Percentiles rank a stretch among this genome's conserved stretches.
phyloP scores from a whole-genome alignment of 352 stramenopile genomes.

The Pythium aristosporum region DNA sequence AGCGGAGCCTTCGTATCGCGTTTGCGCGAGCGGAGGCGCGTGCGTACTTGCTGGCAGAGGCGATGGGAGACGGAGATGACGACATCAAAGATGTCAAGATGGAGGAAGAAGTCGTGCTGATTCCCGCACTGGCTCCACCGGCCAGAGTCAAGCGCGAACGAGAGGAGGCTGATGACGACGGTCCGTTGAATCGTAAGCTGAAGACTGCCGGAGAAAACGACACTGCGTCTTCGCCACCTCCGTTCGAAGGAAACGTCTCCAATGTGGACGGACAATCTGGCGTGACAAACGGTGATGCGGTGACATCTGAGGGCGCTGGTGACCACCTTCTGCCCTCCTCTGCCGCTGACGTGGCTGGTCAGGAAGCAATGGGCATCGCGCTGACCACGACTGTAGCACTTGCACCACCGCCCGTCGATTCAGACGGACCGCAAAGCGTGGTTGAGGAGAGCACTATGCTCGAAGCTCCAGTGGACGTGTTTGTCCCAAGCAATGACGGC shows the following conservation, averaged over 20 bases:
- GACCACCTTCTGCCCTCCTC: too few species aligned
- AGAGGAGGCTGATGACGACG: background rate
- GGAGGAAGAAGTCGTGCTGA: background rate
- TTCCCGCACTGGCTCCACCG: background rate
- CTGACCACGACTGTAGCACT: too few species aligned
- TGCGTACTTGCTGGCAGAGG: background rate
- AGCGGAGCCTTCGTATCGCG: constrained; percentile 1
- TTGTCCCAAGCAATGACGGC: too few species aligned
- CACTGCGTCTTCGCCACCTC: background rate
- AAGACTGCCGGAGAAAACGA: background rate
- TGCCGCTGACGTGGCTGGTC: too few species aligned
- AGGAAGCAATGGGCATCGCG: too few species aligned
- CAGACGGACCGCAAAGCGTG: too few species aligned
- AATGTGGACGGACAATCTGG: background rate
- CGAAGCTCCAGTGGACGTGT: too few species aligned
- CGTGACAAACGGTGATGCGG: too few species aligned
- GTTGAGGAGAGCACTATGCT: too few species aligned
- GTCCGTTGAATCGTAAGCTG: background rate
- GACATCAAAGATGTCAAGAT: constrained; percentile 1
- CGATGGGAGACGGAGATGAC: background rate
- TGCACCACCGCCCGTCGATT: too few species aligned
- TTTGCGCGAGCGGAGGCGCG: constrained; percentile 8
- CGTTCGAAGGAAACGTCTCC: background rate
- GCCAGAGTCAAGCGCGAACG: constrained; percentile 4
- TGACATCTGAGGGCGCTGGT: too few species aligned